These are phyloP conservation scores for Cordyceps tenuipes DNA, from an alignment of 2,329 filamentous ascomycete species.

Conservation along the genomic window DNA sequence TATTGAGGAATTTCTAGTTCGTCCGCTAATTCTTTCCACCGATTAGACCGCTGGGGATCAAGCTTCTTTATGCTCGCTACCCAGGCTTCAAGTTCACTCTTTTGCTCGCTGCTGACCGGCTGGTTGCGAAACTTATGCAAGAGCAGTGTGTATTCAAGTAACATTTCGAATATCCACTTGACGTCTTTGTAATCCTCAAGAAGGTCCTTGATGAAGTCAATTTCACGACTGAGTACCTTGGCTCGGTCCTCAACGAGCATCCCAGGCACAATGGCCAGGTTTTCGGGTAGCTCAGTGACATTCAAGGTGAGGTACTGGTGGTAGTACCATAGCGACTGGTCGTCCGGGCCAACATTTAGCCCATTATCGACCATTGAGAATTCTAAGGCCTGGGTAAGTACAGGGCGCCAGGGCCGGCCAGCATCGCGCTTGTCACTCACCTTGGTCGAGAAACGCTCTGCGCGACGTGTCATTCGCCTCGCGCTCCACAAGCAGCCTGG, in stretches of 20 bases:
- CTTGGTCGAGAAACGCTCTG: slow-evolving; percentile 61
- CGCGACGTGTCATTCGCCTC: slow-evolving; percentile 54
- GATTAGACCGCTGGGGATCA: slow-evolving; percentile 64
- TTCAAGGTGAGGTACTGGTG: slow-evolving; percentile 79
- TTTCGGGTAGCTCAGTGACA: slow-evolving; percentile 41
- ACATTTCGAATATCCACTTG: slow-evolving; percentile 84
- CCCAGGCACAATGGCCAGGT: slow-evolving; percentile 54
- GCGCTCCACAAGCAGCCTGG: slow-evolving; percentile 64
- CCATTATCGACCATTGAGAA: slow-evolving; percentile 67
- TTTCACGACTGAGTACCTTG: slow-evolving; percentile 59
- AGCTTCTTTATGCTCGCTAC: slow-evolving; percentile 57
- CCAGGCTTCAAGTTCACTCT: slow-evolving; percentile 45
- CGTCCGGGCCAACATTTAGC: slow-evolving; percentile 81
- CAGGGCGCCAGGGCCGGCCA: neutral
- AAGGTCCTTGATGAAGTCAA: slow-evolving; percentile 63
- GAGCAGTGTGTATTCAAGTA: slow-evolving; percentile 64
- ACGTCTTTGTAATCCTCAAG: slow-evolving; percentile 48
- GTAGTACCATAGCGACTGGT: slow-evolving; percentile 96
- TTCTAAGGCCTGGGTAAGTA: slow-evolving; percentile 40
- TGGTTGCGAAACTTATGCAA: slow-evolving; percentile 46
- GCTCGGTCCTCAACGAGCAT: slow-evolving; percentile 54
- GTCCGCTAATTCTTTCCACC: slow-evolving; percentile 65
- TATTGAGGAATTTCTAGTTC: slow-evolving; percentile 17
- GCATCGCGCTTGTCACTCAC: slow-evolving; percentile 30
- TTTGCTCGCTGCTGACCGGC: slow-evolving; percentile 30